Base-by-base conservation (phyloP, 768 basidiomycete genomes). In the Xerocomellus intermedius region DNA sequence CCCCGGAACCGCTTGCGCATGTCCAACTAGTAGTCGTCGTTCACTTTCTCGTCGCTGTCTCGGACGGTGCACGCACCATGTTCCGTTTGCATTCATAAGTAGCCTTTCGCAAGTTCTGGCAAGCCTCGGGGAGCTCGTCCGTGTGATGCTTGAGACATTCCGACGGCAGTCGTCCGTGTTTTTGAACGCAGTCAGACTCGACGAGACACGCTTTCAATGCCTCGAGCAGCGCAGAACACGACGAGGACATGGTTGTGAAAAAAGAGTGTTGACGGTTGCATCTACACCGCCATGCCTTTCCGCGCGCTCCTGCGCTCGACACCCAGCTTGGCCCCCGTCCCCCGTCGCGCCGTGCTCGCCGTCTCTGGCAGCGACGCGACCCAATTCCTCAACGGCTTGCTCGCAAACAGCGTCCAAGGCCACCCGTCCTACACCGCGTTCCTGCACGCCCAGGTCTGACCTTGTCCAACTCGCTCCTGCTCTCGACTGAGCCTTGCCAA, bases 1-100 rank as follows among this genome's bases (percentile, higher is more conserved):
- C 90, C 89, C 61, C 89, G 73, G 62, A 92, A 89, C 8, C 90
- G 76, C 71, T 89, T 91, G 51, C 90, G 79, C 89, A 92, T 92
- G 65, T 92, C 89, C 63, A 92, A 72, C 89, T 92, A 48, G 26
- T 37, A 1, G 33, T 14, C 14, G 0, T 52, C 6, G 46, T 51
- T 24, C 24, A 57, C 21, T 32, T 3, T 26, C 39, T 46, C 47
- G 55, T 30, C 30, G 5, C 26, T 13, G 41, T 42, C 21, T 22
- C 16, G 19, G 13, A 21, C 24, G 13, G 26, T 13, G 8, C 17
- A 67, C 84, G 55, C 55, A 92, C 91, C 89, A 92, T 89, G 41
- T 87, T 90, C 55, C 91, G 80, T 71, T 96, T 96, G 75, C 94
- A 96, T 60, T 95, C 91, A 62, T 89, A 94, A 1, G 89, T 85